Evolutionary conservation across 306 rosid genomes (phyloP).

Genomic region (Styphnolobium japonicum): DNA sequence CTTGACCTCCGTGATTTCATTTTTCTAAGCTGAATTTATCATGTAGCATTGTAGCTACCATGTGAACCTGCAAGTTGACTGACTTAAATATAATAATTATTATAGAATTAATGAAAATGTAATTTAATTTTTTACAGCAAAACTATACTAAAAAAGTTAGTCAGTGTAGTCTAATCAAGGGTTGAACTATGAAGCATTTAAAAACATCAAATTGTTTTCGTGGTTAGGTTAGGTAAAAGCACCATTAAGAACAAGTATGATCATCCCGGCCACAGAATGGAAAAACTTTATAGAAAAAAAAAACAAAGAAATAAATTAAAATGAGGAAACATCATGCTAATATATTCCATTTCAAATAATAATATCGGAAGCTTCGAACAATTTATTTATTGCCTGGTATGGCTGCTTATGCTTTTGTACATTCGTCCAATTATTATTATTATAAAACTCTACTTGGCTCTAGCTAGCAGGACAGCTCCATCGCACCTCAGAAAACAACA

Average conservation of each 20-base stretch:
- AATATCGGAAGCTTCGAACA: background rate
- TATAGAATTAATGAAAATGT: background rate
- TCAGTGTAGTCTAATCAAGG: background rate
- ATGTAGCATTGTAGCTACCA: background rate
- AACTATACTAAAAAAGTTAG: background rate
- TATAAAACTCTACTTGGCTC: background rate
- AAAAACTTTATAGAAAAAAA: background rate
- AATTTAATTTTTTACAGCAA: background rate
- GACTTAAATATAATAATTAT: background rate
- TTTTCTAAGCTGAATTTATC: background rate
- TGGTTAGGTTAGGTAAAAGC: background rate
- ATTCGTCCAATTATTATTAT: background rate
- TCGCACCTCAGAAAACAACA: background rate
- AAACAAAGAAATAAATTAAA: background rate
- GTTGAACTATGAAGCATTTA: background rate
- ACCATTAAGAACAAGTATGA: background rate
- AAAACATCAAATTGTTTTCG: background rate
- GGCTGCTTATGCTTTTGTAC: background rate
- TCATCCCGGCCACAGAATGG: no score
- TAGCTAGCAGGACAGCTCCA: constrained; percentile 5
- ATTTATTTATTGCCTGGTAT: background rate
- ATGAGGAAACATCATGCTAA: background rate
- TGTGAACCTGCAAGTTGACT: background rate
- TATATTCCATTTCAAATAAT: background rate
- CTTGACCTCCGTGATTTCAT: background rate